These are phyloP conservation scores for Arthrobotrys iridis DNA, from an alignment of 2,329 filamentous ascomycete genomes.

Conservation along the genomic window DNA sequence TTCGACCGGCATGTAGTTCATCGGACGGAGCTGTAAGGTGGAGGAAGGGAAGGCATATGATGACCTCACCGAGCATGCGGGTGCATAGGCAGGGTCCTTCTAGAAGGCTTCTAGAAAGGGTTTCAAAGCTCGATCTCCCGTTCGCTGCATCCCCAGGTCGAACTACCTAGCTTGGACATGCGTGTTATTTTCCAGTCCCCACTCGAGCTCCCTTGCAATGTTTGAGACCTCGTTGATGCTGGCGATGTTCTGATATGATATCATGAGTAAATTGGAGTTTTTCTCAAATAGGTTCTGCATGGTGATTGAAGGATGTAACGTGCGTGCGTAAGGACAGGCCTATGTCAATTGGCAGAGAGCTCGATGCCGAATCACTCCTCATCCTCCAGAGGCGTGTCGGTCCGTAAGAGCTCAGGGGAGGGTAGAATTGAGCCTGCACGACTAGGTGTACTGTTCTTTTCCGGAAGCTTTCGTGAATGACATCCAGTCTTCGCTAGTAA, in stretches of 20 bases:
- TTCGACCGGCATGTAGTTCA: conserved; percentile 12
- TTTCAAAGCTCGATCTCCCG: conserved; percentile 26
- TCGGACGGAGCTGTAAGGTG: background rate
- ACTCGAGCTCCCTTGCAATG: background rate
- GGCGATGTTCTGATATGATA: conserved; percentile 15
- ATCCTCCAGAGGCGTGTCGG: background rate
- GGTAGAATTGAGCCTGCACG: background rate
- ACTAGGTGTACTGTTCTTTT: background rate
- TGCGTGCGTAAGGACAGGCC: conserved; percentile 22
- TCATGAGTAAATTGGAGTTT: background rate
- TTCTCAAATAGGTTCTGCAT: conserved; percentile 7
- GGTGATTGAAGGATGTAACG: conserved; percentile 25
- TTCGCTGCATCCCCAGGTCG: conserved; percentile 4
- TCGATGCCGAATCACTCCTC: conserved; percentile 3
- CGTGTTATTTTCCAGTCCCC: background rate
- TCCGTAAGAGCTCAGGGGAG: conserved; percentile 26
- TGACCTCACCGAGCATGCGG: conserved; percentile 44
- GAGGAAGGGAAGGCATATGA: background rate
- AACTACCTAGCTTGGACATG: background rate
- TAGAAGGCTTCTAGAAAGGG: conserved; percentile 39
- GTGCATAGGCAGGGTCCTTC: conserved; percentile 26
- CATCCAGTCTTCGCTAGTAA: background rate
- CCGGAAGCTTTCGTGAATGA: conserved; percentile 1
- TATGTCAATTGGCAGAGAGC: background rate
- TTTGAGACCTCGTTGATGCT: background rate